phyloP scores from a whole-genome alignment of 257 asterid species.

The Solanum dulcamara region DNA sequence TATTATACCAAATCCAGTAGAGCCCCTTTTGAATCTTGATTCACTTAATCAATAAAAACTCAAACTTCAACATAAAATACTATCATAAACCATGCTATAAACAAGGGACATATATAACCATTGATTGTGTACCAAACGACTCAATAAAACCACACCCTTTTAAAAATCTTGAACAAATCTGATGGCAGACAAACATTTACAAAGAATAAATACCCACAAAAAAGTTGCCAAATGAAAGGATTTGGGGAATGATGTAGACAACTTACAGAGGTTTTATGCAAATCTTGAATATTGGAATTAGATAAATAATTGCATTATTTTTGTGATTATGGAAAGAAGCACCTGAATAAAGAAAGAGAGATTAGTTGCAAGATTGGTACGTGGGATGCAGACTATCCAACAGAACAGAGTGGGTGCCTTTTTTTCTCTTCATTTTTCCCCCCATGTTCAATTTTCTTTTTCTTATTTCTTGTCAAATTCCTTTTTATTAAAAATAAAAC shows the following conservation, averaged over 20 bases:
- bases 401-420: neutral
- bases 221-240: neutral
- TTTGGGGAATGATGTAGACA: neutral
- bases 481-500: neutral
- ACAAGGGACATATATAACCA: neutral
- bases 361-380: neutral
- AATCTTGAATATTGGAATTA: neutral
- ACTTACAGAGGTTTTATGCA: slow-evolving; percentile 1
- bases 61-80: neutral
- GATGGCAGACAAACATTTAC: neutral
- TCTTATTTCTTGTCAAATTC: neutral
- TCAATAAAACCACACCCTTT: neutral
- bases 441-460: neutral
- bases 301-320: neutral
- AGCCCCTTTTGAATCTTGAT: neutral
- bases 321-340: neutral
- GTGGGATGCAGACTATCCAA: slow-evolving; percentile 4
- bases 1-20: neutral
- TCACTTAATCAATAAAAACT: neutral
- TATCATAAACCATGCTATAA: neutral
- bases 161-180: neutral
- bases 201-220: neutral
- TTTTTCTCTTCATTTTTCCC: neutral
- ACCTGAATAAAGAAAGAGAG: neutral
- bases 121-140: neutral